Base-by-base conservation (phyloP, 768 basidiomycete genomes). In the Lactarius deliciosus region DNA sequence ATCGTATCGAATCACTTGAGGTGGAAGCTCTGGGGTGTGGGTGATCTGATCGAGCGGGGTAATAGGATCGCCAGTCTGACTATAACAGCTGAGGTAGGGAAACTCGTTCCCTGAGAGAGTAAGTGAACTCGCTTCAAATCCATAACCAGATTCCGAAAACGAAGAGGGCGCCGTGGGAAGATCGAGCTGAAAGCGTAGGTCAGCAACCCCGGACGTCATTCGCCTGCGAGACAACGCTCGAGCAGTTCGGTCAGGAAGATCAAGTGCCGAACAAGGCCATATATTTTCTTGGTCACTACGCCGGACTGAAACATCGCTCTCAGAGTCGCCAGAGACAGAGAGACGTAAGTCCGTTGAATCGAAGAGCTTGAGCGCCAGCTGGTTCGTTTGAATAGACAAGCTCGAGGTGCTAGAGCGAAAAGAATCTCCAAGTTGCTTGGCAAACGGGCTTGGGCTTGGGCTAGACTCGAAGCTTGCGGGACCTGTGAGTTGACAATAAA, bases 161-260 rank as follows among this genome's bases (percentile, higher is more conserved):
- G 66, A 53, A 53, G 25, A 67, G 53, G 65, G 69, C 34, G 34
- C 68, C 55, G 71, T 66, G 62, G 71, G 72, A 16, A 69, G 65
- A 18, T 72, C 72, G 54, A 69, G 50, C 25, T 72, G 74, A 58
- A 71, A 68, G 43, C 62, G 63, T 11, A 74, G 66, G 22, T 61
- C 45, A 55, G 79, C 73, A 53, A 72, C 70, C 28, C 76, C 77
- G 20, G 76, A 74, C 57, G 75, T 66, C 41, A 76, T 69, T 22
- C 74, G 77, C n/a, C 74, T 73, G 64, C 70, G 74, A 25, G 79
- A 76, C 66, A 76, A 72, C 45, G 76, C 76, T 43, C 72, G 66
- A 40, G 64, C 20, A 47, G 45, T 30, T 25, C 43, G 63, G 57
- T 60, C 56, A 16, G 58, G 38, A 5, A 61, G 57, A n/a, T 50